A percentile compares a stretch with the other conserved stretches of the same genome.
Evolutionary conservation across 2,329 filamentous ascomycete species (phyloP).

Genomic region (Lasiodiplodia hormozganensis): DNA sequence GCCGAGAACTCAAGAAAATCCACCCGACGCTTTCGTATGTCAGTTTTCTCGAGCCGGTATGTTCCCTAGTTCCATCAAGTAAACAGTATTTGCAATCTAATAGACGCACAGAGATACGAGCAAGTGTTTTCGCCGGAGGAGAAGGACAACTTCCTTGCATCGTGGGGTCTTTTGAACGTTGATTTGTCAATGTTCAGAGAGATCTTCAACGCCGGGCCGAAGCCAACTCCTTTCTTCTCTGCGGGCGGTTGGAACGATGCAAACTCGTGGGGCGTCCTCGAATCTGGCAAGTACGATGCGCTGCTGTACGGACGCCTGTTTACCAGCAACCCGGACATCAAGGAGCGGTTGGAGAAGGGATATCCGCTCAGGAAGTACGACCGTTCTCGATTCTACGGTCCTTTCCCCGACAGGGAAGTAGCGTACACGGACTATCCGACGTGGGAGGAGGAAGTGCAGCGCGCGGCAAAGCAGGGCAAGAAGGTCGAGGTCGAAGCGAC

Average conservation of each 20-base stretch:
- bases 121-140: slow-evolving; percentile 58
- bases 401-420: slow-evolving; percentile 35
- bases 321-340: slow-evolving; percentile 56
- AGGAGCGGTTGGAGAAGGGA: slow-evolving; percentile 50
- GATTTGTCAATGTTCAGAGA: slow-evolving; percentile 57
- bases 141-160: slow-evolving; percentile 57
- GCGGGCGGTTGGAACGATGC: slow-evolving; percentile 62
- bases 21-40: slow-evolving; percentile 59
- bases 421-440: slow-evolving; percentile 47
- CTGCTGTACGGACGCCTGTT: slow-evolving; percentile 55
- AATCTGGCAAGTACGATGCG: slow-evolving; percentile 48
- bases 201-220: slow-evolving; percentile 53
- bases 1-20: slow-evolving; percentile 54
- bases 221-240: slow-evolving; percentile 60
- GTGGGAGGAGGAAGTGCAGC: slow-evolving; percentile 31
- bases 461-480: slow-evolving; percentile 13
- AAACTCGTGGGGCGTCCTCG: slow-evolving; percentile 59
- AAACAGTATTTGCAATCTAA: not conserved
- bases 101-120: slow-evolving; percentile 50
- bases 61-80: not conserved
- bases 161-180: slow-evolving; percentile 56
- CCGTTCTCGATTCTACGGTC: slow-evolving; percentile 47
- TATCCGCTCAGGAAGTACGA: slow-evolving; percentile 50
- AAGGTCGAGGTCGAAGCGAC: slow-evolving; percentile 11
- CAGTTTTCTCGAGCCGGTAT: slow-evolving; percentile 61